Percentiles rank a stretch among this genome's conserved stretches.
phyloP scores from a whole-genome alignment of 768 basidiomycete genomes.

The Termitomyces sp. region DNA sequence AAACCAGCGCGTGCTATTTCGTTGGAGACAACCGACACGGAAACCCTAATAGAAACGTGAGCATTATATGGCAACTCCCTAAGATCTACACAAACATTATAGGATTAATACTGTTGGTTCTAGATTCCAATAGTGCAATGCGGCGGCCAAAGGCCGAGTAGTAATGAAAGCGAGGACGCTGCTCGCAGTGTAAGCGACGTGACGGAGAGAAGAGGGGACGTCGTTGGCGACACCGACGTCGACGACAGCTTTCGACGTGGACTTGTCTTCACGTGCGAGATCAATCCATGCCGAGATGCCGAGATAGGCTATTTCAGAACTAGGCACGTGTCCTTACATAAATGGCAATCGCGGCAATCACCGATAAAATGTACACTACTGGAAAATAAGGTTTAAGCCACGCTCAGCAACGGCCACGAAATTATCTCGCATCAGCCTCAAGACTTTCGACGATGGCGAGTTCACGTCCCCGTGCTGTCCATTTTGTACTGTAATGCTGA shows the following conservation, averaged over 20 bases:
- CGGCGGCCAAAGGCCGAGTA: constrained; percentile 5
- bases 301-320: background rate
- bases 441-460: constrained; percentile 38
- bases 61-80: background rate
- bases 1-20: constrained; percentile 67
- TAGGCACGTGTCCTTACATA: background rate
- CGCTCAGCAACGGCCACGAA: constrained; percentile 14
- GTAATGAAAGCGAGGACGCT: background rate
- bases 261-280: constrained; percentile 1
- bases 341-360: constrained; percentile 12
- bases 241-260: background rate
- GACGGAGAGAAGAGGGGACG: background rate
- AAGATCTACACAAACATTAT: constrained; percentile 8
- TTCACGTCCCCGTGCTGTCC: constrained; percentile 7
- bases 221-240: background rate
- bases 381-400: constrained; percentile 33
- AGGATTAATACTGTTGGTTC: constrained; percentile 6
- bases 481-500: constrained; percentile 4
- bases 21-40: constrained; percentile 52
- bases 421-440: constrained; percentile 23
- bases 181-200: background rate
- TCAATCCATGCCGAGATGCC: constrained; percentile 8
- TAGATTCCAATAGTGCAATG: background rate
- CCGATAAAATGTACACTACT: constrained; percentile 21
- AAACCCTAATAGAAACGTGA: constrained; percentile 26